phyloP scores from a whole-genome alignment of 2,329 filamentous ascomycete genomes.

The Geosmithia morbida region DNA sequence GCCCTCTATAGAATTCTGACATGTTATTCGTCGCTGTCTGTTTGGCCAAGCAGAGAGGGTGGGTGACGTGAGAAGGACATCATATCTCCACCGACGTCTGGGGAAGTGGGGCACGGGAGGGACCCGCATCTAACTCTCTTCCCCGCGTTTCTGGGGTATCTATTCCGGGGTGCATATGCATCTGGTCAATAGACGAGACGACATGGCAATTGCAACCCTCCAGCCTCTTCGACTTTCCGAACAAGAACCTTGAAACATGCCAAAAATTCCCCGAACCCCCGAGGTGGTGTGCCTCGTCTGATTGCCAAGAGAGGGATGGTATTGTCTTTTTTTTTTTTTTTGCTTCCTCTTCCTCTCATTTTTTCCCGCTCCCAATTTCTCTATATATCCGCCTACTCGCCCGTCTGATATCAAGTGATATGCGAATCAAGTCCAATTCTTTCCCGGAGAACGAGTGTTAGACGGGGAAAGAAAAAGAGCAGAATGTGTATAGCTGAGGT shows the following conservation, averaged over 20 bases:
- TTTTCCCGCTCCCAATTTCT: no score
- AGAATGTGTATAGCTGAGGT: no score
- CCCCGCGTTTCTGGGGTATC: background rate
- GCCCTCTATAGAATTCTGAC: no score
- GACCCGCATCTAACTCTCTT: background rate
- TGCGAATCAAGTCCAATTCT: no score
- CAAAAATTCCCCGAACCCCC: background rate
- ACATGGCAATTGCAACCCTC: no score
- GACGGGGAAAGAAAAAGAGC: no score
- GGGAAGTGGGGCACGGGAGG: no score
- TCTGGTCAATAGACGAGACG: background rate
- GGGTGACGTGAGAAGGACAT: background rate
- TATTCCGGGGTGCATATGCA: background rate
- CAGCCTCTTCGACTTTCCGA: no score
- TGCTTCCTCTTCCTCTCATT: background rate
- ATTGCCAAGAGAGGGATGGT: background rate
- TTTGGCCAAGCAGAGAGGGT: background rate
- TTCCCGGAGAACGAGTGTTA: no score
- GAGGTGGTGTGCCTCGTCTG: background rate
- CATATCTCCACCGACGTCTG: background rate
- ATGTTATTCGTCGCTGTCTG: background rate
- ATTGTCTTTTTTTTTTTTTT: no score
- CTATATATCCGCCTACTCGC: no score
- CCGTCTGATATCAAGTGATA: no score
- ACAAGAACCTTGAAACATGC: background rate